Base-by-base conservation (phyloP, 306 rosid genomes). In the Inga leiocalycina region DNA sequence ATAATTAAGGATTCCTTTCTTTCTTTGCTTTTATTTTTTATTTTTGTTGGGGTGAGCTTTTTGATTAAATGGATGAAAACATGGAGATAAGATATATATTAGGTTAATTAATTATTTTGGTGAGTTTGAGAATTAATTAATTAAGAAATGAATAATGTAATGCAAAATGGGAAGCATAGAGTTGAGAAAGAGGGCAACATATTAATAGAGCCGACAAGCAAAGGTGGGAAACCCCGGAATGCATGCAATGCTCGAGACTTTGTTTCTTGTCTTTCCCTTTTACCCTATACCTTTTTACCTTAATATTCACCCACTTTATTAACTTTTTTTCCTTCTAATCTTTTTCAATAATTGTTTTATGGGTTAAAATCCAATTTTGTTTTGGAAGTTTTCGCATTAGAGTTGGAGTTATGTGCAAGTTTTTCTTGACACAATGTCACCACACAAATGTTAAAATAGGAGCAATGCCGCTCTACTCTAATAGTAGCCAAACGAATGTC, bases 211-310 rank as follows among this genome's bases (percentile, higher is more conserved):
- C 94, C 92, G 98, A 95, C 98, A 95, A 82, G 75, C 30, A 71
- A 20, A 89, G 90, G 97, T 95, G 97, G 98, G 82, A 78, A 75
- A 32, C 75, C 86, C 92, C 88, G 85, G 81, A 81, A 84, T 92
- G 92, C 89, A 86, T 94, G 84, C 84, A 82, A 89, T 86, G 93
- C 92, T 94, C 89, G 83, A 92, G 93, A 89, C 88, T 71, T 71
- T 65, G 81, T 59, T 85, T 88, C 84, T 89, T 88, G 89, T 87
- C 88, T 78, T 86, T 71, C 80, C 84, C 88, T 89, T 91, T 87
- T 78, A 85, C 81, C 81, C 85, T 59, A 59, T 34, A 62, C 68
- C 68, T 62, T 62, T 62, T 62, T 27, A 62, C 68, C 37, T 19
- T 57, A 8, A 20, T n/a, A 6, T 54, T 61, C 67, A 61, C 68